A percentile compares a stretch with the other conserved stretches of the same genome.
Evolutionary conservation across 1,139 yeast genomes (phyloP).

Genomic region (Blastobotrys niveus): DNA sequence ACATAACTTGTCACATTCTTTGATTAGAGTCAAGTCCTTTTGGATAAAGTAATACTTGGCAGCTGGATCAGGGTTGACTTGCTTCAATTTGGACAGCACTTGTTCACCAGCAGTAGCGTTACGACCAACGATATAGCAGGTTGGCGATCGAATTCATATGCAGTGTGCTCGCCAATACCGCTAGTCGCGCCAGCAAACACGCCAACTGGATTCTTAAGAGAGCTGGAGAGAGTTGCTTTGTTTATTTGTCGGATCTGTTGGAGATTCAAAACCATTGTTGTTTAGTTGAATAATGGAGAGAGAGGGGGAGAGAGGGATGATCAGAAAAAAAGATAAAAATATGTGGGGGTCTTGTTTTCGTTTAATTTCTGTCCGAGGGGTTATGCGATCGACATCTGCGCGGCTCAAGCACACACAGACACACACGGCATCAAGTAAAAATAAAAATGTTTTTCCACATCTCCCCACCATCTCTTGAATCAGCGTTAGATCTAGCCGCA

Average conservation of each 20-base stretch:
- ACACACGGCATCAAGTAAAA: no score
- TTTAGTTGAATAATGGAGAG: no score
- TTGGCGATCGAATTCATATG: constrained; percentile 29
- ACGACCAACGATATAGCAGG: constrained; percentile 32
- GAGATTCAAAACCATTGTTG: constrained; percentile 4
- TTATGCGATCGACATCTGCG: no score
- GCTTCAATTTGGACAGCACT: constrained; percentile 22
- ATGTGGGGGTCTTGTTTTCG: no score
- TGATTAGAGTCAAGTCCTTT: constrained; percentile 26
- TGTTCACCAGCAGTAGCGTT: constrained; percentile 24
- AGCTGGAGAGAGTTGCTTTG: not conserved
- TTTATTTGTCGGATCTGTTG: constrained; percentile 5
- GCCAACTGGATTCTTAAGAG: constrained; percentile 24
- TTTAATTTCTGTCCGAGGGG: no score
- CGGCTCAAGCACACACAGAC: no score
- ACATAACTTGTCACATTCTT: constrained; percentile 26
- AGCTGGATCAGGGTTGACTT: constrained; percentile 23
- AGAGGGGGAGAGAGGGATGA: no score
- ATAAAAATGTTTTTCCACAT: no score
- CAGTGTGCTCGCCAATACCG: constrained; percentile 33
- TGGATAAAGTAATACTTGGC: constrained; percentile 26
- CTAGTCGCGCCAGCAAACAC: constrained; percentile 34
- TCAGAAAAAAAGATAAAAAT: no score
- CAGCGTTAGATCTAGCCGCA: no score
- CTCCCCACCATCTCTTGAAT: no score